Base-by-base conservation (phyloP, 2,329 filamentous ascomycete species). In the Fusarium bactridioides region DNA sequence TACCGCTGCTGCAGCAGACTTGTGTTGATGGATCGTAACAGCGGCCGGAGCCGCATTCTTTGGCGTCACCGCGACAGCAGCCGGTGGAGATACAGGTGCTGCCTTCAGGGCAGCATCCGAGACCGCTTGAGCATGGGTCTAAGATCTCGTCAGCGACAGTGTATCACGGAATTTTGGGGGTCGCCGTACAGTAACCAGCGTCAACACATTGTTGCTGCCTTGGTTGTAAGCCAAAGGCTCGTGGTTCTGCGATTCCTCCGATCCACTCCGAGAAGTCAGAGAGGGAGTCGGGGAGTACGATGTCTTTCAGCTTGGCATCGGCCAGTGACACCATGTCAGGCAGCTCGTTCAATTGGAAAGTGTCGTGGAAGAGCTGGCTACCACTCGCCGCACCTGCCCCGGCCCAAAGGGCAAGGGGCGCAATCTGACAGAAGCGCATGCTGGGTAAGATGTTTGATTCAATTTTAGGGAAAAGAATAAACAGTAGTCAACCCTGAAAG, bases 121-220 rank as follows among this genome's bases (percentile, higher is more conserved):
- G 11, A 5, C 64, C 64, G 7, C 37, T 67, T 4, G 54, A 47
- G 10, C 64, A 67, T 1, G 63, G 62, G 11, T 67, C 64, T 67
- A 18, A 5, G 4, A 8, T 1, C 5, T 0, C 7, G 12, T 67
- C 7, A 67, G 53, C 5, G 7, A 4, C 5, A 3, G 5, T 6
- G 1, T 3, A 5, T 25, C 0, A 7, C 1, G 7, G 0, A 21
- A 3, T n/a, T 3, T 1, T 11, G 5, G 3, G 11, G 4, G 3
- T 3, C 2, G 3, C 2, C 33, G 18, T 38, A 67, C 64, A 67
- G 6, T 61, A 67, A 6, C 64, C 64, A 2, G 54, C 13, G 4
- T 67, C 5, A 3, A 23, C 53, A 10, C 64, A 67, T 27, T 67
- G 45, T 2, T 6, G 4, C 16, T 58, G 61, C 1, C 64, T 59